Base-by-base conservation (phyloP, 2,329 filamentous ascomycete species). In the Talaromyces sp. region DNA sequence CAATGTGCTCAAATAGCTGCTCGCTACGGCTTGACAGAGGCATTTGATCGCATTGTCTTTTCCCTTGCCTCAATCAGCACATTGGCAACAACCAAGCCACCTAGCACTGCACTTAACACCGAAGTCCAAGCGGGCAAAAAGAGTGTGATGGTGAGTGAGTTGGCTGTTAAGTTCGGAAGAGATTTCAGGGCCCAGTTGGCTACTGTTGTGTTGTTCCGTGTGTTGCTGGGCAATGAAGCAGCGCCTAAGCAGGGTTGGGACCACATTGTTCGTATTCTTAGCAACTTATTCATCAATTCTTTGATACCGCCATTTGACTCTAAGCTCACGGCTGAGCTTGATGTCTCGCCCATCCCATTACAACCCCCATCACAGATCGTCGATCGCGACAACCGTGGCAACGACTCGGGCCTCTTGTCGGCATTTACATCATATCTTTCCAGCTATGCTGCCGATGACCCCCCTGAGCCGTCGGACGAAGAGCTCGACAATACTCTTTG, bases 401-500 rank as follows among this genome's bases (percentile, higher is more conserved):
- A 81, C 52, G 94, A 99, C 24, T 86, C 86, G 2, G 91, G 94
- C 5, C 83, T 99, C 45, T 91, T 99, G 70, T 96, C 92, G 3
- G 91, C 93, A 1, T 90, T 99, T 65, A 95, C 93, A 0, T 96
- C 90, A 4, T 99, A 97, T 66, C 91, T 99, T 29, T 96, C 92
- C n/a, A 97, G 93, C 71, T 97, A 99, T 70, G 94, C 95, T 37
- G 95, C 94, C 10, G 94, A 97, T 71, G 94, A 99, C 67, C 94
- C 94, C 11, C 94, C 94, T 0, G 94, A 99, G 75, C 94, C 94
- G 2, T 97, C 94, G 1, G 91, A 97, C 60, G 93, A 97, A 69
- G 94, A 99, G 70, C 81, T 99, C 27, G 94, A 99, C 66, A 96
- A 94, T 68, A 97, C 94, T 0, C 79, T 99, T 9, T 94, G 90